Conservation (phyloP, 345 rosid species). For the Eutrema heterophyllum region DNA sequence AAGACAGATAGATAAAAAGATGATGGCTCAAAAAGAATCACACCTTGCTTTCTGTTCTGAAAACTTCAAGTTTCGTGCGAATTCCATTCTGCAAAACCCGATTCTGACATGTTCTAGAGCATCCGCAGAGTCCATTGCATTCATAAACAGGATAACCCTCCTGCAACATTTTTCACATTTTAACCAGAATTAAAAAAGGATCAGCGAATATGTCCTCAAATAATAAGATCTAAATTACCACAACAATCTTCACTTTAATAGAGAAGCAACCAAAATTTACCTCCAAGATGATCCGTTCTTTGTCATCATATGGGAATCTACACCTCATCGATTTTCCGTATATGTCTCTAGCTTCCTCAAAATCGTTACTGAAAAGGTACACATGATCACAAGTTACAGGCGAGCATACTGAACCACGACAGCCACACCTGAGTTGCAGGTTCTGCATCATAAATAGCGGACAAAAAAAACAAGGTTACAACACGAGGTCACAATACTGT, state of each 20-base stretch:
- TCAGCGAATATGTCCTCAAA: neutral
- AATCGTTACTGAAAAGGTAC: conserved; percentile 88
- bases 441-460: conserved; percentile 38
- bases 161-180: conserved; percentile 38
- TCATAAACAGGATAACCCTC: conserved; percentile 98
- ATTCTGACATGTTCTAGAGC: conserved; percentile 70
- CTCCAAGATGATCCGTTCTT: conserved; percentile 79
- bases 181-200: neutral
- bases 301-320: conserved; percentile 83
- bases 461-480: neutral
- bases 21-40: neutral
- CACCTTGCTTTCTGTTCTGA: conserved; percentile 77
- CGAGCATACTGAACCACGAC: conserved; percentile 53
- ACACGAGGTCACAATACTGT: neutral
- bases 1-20: neutral
- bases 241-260: neutral
- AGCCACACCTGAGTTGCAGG: conserved; percentile 68
- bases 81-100: conserved; percentile 93
- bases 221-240: neutral
- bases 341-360: conserved; percentile 89
- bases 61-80: conserved; percentile 67
- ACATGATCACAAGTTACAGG: conserved; percentile 83
- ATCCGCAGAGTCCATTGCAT: conserved; percentile 79
- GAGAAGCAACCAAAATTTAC: conserved; percentile 35
- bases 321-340: conserved; percentile 66